A percentile compares a stretch with the other conserved stretches of the same genome.
phyloP scores from a whole-genome alignment of 805 yeast genomes.

The Zygotorulaspora sp. region DNA sequence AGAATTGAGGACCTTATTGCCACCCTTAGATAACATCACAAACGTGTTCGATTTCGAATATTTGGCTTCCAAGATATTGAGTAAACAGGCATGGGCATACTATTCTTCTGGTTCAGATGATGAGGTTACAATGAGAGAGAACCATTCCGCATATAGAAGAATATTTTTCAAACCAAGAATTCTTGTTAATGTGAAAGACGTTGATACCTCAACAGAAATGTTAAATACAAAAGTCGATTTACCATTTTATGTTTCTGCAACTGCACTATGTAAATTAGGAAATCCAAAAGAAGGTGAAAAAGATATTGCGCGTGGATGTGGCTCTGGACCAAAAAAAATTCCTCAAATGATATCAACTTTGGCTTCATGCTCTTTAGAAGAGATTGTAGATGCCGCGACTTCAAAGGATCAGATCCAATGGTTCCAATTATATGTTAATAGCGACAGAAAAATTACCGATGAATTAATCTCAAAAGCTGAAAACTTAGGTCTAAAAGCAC shows the following conservation, averaged over 20 bases:
- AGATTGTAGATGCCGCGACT: constrained; percentile 65
- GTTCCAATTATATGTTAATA: constrained; percentile 82
- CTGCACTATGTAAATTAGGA: constrained; percentile 88
- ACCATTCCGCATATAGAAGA: constrained; percentile 84
- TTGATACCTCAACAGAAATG: constrained; percentile 68
- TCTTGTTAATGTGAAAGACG: constrained; percentile 70
- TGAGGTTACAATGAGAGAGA: constrained; percentile 84
- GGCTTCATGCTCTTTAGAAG: constrained; percentile 85
- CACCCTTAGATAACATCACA: constrained; percentile 63
- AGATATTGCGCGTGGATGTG: constrained; percentile 80
- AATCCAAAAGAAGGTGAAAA: constrained; percentile 84
- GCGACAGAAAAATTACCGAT: constrained; percentile 62
- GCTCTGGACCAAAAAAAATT: constrained; percentile 53
- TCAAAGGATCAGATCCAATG: constrained; percentile 68
- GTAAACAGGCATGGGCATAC: constrained; percentile 85
- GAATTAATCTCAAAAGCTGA: constrained; percentile 68
- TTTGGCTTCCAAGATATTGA: constrained; percentile 74
- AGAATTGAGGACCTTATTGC: constrained; percentile 45
- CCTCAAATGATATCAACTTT: constrained; percentile 88
- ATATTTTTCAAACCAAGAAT: constrained; percentile 83
- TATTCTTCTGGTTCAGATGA: constrained; percentile 91
- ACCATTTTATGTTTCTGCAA: constrained; percentile 88
- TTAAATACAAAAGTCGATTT: constrained; percentile 64
- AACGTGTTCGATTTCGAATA: constrained; percentile 84
- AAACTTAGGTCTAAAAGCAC: constrained; percentile 67